Conservation (phyloP, 495 filamentous ascomycete species). For the Daldinia decipiens region DNA sequence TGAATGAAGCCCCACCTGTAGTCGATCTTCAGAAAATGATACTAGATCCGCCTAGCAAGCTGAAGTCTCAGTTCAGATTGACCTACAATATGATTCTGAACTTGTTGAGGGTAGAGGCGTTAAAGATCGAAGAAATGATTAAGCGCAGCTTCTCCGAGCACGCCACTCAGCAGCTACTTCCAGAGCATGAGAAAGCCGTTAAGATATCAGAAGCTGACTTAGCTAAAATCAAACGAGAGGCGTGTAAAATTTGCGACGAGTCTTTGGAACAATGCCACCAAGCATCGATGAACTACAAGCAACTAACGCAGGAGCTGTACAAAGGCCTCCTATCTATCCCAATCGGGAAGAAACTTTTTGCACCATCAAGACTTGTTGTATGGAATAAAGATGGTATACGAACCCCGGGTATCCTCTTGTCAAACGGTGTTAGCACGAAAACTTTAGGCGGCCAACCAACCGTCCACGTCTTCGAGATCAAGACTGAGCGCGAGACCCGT, state of each 20-base stretch:
- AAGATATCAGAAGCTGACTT: conserved; percentile 92
- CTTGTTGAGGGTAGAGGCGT: conserved; percentile 89
- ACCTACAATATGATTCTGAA: conserved; percentile 99
- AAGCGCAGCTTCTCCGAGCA: conserved; percentile 99
- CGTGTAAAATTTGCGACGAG: conserved; percentile 82
- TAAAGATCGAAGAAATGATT: conserved; percentile 99
- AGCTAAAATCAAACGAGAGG: conserved; percentile 85
- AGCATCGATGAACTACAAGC: conserved; percentile 79
- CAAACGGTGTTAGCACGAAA: conserved; percentile 70
- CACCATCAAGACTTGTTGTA: conserved; percentile 76
- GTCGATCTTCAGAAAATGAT: conserved; percentile 89
- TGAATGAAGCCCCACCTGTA: conserved; percentile 88
- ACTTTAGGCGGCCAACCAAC: conserved; percentile 68
- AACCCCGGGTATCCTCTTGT: conserved; percentile 80
- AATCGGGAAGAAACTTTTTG: conserved; percentile 81
- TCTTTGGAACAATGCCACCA: conserved; percentile 82
- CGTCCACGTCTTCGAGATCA: conserved; percentile 81
- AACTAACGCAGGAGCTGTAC: conserved; percentile 78
- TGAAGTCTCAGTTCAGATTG: conserved; percentile 93
- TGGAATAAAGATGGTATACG: conserved; percentile 76
- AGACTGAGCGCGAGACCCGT: conserved; percentile 67
- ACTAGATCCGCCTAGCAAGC: conserved; percentile 92
- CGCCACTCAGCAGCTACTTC: conserved; percentile 93
- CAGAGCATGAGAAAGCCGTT: conserved; percentile 93
- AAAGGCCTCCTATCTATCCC: conserved; percentile 75